Base-by-base conservation (phyloP, 176 grass and related monocot species). In the Bolboschoenus planiculmis region DNA sequence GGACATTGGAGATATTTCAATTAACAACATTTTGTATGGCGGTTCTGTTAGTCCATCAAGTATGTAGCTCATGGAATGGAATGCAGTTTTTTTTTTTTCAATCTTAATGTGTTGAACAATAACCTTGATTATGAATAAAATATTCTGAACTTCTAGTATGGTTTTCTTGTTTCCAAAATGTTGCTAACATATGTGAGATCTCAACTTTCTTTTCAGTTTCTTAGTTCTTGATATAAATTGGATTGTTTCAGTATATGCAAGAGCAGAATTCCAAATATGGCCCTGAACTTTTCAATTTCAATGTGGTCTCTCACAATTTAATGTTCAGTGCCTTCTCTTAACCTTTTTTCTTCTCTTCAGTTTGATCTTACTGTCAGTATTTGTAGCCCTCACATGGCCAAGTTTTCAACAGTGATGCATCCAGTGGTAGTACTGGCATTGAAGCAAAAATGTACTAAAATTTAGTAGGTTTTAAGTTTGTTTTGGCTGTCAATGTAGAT, bases 11-110 rank as follows among this genome's bases (percentile, higher is more conserved):
- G 88, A 92, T 91, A 83, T 98, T 87, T 98, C 92, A 85, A 86
- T 98, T 84, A 84, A 90, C 16, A 91, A 98, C 86, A 91, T 98
- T 91, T 78, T 98, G 83, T 91, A 89, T 90, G 96, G 92, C 81
- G 86, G 89, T 91, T 86, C 91, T 91, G 88, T 90, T 91, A 75
- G 81, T 90, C 59, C 62, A 70, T 81, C 67, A 75, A 95, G 92
- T 95, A 93, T 91, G 96, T 98, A 97, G 79, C 84, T 93, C 64
- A 88, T 82, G 29, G 75, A 79, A 46, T 82, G 78, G 85, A 75
- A 53, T 71, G 18, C 50, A 74, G 37, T 92, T 91, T 56, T 37
- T 64, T 51, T 84, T 13, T 48, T 53, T 18, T 83, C 56, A 87
- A 79, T 84, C 80, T 80, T 63, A 86, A 79, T 56, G 37, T 67